phyloP scores from a whole-genome alignment of 176 grass and related monocot genomes.

The Elaeis guineensis region DNA sequence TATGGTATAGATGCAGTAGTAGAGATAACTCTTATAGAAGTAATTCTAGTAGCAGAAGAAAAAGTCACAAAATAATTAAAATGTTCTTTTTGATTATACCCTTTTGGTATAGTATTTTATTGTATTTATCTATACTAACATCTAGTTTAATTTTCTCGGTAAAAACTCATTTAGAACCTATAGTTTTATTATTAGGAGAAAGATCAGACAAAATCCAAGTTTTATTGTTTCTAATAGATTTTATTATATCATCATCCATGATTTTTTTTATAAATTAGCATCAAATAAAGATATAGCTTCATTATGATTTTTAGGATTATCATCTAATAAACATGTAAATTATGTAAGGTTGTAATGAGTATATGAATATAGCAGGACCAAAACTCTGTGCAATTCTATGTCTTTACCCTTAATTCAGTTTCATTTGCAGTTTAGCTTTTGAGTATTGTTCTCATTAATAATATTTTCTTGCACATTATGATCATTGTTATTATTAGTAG shows the following conservation, averaged over 20 bases:
- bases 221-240: background rate
- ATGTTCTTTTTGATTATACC: background rate
- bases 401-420: background rate
- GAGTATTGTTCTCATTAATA: background rate
- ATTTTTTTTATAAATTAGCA: background rate
- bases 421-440: background rate
- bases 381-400: background rate
- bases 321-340: background rate
- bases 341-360: too few species aligned
- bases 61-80: background rate
- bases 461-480: too few species aligned
- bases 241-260: background rate
- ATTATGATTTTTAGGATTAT: background rate
- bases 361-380: background rate
- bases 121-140: background rate
- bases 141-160: background rate
- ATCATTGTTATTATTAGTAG: too few species aligned
- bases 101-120: background rate
- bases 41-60: background rate
- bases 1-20: background rate
- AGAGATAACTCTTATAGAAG: background rate
- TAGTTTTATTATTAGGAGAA: background rate
- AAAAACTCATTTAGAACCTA: background rate
- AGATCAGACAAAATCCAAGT: background rate
- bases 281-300: background rate